phyloP scores from a whole-genome alignment of 176 grass and related monocot species.

The Saccharum spontaneum region DNA sequence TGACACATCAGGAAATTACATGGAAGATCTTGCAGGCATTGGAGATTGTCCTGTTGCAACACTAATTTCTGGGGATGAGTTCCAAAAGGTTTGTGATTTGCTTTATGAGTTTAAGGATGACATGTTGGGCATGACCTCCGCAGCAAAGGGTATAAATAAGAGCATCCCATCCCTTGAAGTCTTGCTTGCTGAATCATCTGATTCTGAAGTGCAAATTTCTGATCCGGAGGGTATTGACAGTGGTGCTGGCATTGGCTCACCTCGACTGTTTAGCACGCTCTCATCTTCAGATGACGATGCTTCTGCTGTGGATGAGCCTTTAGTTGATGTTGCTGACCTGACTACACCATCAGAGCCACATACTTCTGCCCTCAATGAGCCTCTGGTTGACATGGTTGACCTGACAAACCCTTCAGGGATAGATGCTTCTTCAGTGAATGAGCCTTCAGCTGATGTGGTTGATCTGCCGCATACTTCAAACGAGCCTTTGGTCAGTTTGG shows the following conservation, averaged over 20 bases:
- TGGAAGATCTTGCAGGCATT: constrained; percentile 25
- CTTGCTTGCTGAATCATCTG: constrained; percentile 48
- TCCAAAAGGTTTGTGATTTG: constrained; percentile 30
- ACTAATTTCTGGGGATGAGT: neutral
- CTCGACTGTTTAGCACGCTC: constrained; percentile 30
- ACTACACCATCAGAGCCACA: constrained; percentile 1
- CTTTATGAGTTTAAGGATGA: constrained; percentile 24
- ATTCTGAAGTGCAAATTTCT: constrained; percentile 42
- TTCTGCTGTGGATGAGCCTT: neutral
- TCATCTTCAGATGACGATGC: constrained; percentile 44
- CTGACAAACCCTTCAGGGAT: constrained; percentile 12
- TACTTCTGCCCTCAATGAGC: neutral
- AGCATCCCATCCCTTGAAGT: constrained; percentile 49
- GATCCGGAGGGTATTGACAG: neutral
- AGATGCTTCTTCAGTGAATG: neutral
- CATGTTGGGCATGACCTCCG: constrained; percentile 33
- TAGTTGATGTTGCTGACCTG: constrained; percentile 32
- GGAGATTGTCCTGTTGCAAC: neutral
- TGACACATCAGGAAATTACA: neutral
- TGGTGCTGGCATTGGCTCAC: constrained; percentile 12
- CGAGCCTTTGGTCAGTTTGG: neutral
- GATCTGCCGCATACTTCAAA: constrained; percentile 7
- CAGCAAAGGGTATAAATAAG: constrained; percentile 5
- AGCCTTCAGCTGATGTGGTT: constrained; percentile 20
- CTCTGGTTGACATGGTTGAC: constrained; percentile 38